Evolutionary conservation across 371 early-diverging fungal genomes (phyloP).

Genomic region (Apophysomyces ossiformis): DNA sequence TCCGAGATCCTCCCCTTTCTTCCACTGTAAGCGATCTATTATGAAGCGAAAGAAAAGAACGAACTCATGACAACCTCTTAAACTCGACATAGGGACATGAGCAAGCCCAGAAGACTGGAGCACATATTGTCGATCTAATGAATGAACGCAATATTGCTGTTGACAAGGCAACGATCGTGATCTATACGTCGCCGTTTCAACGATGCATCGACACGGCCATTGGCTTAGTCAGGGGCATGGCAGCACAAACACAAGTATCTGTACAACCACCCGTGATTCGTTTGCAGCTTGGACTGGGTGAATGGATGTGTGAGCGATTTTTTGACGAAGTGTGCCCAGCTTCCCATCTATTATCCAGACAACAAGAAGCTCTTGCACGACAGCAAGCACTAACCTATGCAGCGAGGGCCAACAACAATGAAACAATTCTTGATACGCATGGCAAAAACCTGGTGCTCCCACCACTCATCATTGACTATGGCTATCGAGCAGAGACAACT

Average conservation of each 20-base stretch:
- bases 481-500: conserved; percentile 16
- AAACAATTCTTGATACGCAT: neutral
- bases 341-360: conserved; percentile 28
- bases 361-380: conserved; percentile 42
- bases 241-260: conserved; percentile 11
- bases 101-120: conserved; percentile 40
- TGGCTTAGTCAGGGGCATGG: conserved; percentile 36
- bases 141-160: conserved; percentile 27
- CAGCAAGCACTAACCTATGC: conserved; percentile 37
- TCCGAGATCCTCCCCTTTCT: conserved; percentile 51
- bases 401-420: conserved; percentile 19
- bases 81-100: conserved; percentile 26
- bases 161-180: conserved; percentile 25
- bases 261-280: conserved; percentile 27
- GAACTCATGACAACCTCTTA: neutral
- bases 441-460: conserved; percentile 5
- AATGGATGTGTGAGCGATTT: conserved; percentile 53
- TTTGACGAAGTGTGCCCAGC: conserved; percentile 47
- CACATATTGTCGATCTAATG: conserved; percentile 25
- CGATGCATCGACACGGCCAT: conserved; percentile 51
- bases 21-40: conserved; percentile 16
- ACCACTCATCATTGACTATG: conserved; percentile 34
- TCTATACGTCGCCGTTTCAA: conserved; percentile 53
- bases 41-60: too few relatives aligned
- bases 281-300: conserved; percentile 45